These are phyloP conservation scores for Lomentospora prolificans DNA, from an alignment of 2,329 filamentous ascomycete genomes.

Conservation along the genomic window DNA sequence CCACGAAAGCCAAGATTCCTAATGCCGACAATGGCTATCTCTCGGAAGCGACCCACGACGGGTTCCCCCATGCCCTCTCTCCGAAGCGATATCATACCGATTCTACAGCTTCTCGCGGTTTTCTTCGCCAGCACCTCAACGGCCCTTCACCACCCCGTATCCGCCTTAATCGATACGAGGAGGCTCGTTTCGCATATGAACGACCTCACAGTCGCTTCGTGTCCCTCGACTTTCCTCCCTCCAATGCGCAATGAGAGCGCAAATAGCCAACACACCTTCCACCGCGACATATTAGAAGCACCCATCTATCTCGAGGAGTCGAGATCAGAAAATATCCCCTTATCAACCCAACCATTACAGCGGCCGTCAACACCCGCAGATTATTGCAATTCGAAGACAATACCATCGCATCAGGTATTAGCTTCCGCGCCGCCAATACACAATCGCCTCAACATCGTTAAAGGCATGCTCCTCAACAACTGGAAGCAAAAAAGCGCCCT, in stretches of 20 bases:
- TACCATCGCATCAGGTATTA: neutral
- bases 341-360: neutral
- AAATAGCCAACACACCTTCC: neutral
- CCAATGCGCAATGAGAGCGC: neutral
- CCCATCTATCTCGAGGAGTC: neutral
- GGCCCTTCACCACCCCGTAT: neutral
- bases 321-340: neutral
- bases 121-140: neutral
- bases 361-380: neutral
- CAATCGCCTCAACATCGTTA: neutral
- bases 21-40: neutral
- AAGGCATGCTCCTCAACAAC: neutral
- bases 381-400: neutral
- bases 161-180: neutral
- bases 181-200: neutral
- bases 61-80: neutral
- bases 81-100: neutral
- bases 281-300: neutral
- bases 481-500: neutral
- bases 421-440: neutral
- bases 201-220: neutral
- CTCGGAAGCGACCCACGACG: neutral
- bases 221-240: neutral
- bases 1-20: neutral
- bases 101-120: neutral